Conservation (phyloP, 1,139 yeast species). For the Scheffersomyces titani region DNA sequence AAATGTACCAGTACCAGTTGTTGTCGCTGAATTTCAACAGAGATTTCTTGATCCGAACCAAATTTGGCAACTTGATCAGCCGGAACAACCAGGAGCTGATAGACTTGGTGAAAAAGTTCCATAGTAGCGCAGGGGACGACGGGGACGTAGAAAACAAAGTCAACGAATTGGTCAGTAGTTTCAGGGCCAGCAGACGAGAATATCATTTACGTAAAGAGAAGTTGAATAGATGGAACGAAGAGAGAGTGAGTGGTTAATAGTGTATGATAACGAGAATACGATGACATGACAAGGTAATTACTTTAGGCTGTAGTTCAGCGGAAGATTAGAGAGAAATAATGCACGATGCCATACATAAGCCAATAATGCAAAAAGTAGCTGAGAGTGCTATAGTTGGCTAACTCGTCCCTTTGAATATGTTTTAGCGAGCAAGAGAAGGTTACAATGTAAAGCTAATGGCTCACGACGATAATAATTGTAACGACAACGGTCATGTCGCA, state of each 20-base stretch:
- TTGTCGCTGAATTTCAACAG: constrained; percentile 40
- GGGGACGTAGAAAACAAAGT: constrained; percentile 16
- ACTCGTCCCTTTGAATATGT: neutral
- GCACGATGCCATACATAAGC: neutral
- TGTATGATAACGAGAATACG: constrained; percentile 13
- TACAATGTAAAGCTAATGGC: neutral
- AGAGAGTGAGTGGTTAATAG: constrained; percentile 55
- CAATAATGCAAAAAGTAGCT: neutral
- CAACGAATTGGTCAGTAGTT: constrained; percentile 22
- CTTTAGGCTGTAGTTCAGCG: neutral
- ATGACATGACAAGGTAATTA: neutral
- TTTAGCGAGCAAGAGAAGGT: neutral
- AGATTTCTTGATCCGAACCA: constrained; percentile 27
- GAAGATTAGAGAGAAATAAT: neutral
- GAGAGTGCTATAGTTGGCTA: neutral
- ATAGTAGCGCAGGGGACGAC: constrained; percentile 7
- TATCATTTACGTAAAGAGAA: constrained; percentile 62
- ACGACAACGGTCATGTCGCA: neutral
- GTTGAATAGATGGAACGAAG: constrained; percentile 63
- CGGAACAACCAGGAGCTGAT: constrained; percentile 25
- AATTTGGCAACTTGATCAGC: constrained; percentile 28
- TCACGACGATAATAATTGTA: neutral
- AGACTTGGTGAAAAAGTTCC: constrained; percentile 15
- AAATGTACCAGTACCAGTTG: constrained; percentile 43
- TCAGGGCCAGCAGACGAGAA: constrained; percentile 45